Conservation (phyloP, 805 yeast species). For the Candida suzukii region DNA sequence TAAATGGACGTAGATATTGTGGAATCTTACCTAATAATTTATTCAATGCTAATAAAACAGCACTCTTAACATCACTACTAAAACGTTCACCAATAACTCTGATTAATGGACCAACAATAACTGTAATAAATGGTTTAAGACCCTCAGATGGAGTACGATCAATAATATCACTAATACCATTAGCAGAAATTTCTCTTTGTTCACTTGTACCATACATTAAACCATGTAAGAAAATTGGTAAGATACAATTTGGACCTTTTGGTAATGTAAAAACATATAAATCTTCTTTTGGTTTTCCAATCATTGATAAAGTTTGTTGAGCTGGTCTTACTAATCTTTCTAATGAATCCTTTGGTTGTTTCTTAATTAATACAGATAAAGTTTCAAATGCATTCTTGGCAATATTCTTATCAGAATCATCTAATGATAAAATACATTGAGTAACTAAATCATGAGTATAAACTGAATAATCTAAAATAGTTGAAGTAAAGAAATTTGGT, state of each 20-base stretch:
- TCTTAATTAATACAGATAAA: constrained; percentile 57
- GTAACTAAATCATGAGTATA: constrained; percentile 73
- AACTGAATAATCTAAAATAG: constrained; percentile 61
- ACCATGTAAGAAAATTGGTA: constrained; percentile 92
- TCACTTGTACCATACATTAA: constrained; percentile 86
- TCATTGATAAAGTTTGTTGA: constrained; percentile 56
- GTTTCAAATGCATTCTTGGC: constrained; percentile 63
- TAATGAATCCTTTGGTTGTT: constrained; percentile 67
- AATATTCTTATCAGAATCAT: constrained; percentile 56
- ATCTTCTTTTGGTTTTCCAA: constrained; percentile 59
- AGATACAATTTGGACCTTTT: constrained; percentile 78
- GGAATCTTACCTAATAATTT: constrained; percentile 78
- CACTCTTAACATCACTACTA: constrained; percentile 84
- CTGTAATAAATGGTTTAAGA: constrained; percentile 83
- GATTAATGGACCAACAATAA: constrained; percentile 93
- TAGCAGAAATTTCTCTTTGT: constrained; percentile 80
- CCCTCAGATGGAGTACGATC: constrained; percentile 78
- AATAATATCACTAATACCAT: constrained; percentile 82
- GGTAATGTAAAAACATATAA: constrained; percentile 69
- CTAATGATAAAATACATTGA: constrained; percentile 63
- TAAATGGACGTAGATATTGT: constrained; percentile 84
- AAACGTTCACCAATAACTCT: constrained; percentile 97
- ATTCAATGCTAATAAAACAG: constrained; percentile 82
- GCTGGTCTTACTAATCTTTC: constrained; percentile 81
- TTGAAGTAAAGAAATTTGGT: constrained; percentile 60